Evolutionary conservation across 768 basidiomycete genomes (phyloP), one percentile per base, ranked within the genome.

Genomic region (Coprinellus micaceus): DNA sequence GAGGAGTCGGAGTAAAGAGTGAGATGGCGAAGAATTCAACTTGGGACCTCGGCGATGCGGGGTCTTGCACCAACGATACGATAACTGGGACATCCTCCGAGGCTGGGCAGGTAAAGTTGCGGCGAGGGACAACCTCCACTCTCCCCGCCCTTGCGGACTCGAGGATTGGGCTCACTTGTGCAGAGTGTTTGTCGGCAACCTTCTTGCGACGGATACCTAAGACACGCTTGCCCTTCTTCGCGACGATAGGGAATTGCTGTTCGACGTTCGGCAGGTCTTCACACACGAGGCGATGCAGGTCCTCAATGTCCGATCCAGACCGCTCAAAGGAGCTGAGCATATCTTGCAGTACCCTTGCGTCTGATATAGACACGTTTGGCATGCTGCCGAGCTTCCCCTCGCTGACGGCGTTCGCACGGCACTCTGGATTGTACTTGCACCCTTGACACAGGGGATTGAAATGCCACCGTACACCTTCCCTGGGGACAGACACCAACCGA

Each of bases 361-460:
- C 73, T 6, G 71, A 71, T 36, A 78, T 66, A n/a, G 77, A 77
- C 17, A 82, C 71, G 61, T 81, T 79, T 0, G 78, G 77, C 56
- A 79, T 78, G 19, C 63, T 69, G 40, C 80, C 79, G 12, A 82
- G 59, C 47, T 66, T 65, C 4, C 75, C 74, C 36, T 73, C 64
- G n/a, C 66, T 53, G 15, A 73, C 48, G 11, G 77, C 69, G 19
- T 64, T 68, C 13, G 60, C 41, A 58, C 67, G 66, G 56, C 79
- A 81, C 21, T 69, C 70, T 7, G 63, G 24, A 51, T 74, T 66
- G 58, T 69, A 81, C 10, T 69, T 71, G 57, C 80, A 82, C 3
- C 70, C 68, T 17, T 70, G 71, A 57, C 80, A 82, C 6, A 77
- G 64, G 6, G 80, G 77, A 36, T 82, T 82, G 44, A 76, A 74